Evolutionary conservation across 805 yeast genomes (phyloP), one percentile per base, ranked within the genome.

Genomic region (Blastobotrys parvus): DNA sequence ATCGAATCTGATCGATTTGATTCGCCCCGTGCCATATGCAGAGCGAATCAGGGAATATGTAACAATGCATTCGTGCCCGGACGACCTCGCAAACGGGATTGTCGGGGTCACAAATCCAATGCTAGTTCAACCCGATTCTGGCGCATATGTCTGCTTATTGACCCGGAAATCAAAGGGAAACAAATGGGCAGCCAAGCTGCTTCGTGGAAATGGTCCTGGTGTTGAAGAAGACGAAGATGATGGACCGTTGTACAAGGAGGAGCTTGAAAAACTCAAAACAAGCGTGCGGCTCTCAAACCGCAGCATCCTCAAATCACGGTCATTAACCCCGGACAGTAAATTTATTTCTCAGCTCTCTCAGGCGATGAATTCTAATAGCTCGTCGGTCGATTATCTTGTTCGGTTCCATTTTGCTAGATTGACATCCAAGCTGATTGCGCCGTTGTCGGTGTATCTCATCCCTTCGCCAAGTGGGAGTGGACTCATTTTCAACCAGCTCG

Each of bases 81-180:
- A 35, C 17, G 38, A 27, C 20, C 31, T 35, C 19, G 39, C 31
- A 10, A 25, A 18, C 17, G 51, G 53, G 2, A 45, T 51, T 4
- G 38, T 34, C 10, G 58, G 58, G 4, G 35, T 54, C 32, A 52
- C 58, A 15, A 55, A 55, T 40, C 57, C 57, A 29, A 43, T 55
- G 17, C 45, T 55, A 16, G 36, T 53, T 17, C 19, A 37, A 17
- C 34, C 41, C 27, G n/a, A 22, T 7, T 8, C 32, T 16, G 33
- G 27, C 39, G 42, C 35, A 15, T 25, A 15, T 18, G 42, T 34
- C 13, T 23, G 32, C 11, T 21, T 38, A 30, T 7, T 33, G 23
- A 33, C 32, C 38, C 27, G n/a, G 11, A 18, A 15, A 21, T 10
- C n/a, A 13, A 11, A 18, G 35, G 19, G 10, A 6, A 32, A 32